Evolutionary conservation across 371 early-diverging fungal genomes (phyloP).

Genomic region (Mucor irregularis): DNA sequence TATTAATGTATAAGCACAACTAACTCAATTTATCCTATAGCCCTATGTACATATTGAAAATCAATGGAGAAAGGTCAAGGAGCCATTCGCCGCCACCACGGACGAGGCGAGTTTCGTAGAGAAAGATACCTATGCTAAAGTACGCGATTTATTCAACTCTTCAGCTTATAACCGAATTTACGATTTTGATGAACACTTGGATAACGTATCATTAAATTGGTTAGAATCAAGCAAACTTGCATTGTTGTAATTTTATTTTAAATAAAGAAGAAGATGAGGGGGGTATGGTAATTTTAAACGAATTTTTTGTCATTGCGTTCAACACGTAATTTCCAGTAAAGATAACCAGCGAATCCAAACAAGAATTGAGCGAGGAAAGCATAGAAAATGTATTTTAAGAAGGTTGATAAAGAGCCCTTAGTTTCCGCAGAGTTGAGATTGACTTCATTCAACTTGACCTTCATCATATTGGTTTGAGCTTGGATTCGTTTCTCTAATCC

Average conservation of each 20-base stretch:
- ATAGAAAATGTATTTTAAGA: conserved; percentile 42
- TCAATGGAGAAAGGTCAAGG: conserved; percentile 50
- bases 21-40: conserved; percentile 29
- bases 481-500: conserved; percentile 27
- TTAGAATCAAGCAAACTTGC: conserved; percentile 30
- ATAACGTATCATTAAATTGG: conserved; percentile 72
- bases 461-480: conserved; percentile 26
- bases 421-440: conserved; percentile 40
- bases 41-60: conserved; percentile 45
- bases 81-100: conserved; percentile 28
- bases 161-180: conserved; percentile 50
- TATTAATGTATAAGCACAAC: too few species aligned
- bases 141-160: conserved; percentile 32
- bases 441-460: conserved; percentile 34
- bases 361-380: conserved; percentile 38
- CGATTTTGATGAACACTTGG: conserved; percentile 80
- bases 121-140: conserved; percentile 38
- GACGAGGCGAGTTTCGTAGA: conserved; percentile 24
- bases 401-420: conserved; percentile 39
- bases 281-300: conserved; percentile 6
- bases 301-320: conserved; percentile 50
- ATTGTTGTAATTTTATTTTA: too few species aligned
- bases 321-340: conserved; percentile 48
- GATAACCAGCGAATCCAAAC: conserved; percentile 35
- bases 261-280: background rate